These are phyloP conservation scores for Rosa chinensis DNA, from an alignment of 306 rosid species.

Conservation along the genomic window DNA sequence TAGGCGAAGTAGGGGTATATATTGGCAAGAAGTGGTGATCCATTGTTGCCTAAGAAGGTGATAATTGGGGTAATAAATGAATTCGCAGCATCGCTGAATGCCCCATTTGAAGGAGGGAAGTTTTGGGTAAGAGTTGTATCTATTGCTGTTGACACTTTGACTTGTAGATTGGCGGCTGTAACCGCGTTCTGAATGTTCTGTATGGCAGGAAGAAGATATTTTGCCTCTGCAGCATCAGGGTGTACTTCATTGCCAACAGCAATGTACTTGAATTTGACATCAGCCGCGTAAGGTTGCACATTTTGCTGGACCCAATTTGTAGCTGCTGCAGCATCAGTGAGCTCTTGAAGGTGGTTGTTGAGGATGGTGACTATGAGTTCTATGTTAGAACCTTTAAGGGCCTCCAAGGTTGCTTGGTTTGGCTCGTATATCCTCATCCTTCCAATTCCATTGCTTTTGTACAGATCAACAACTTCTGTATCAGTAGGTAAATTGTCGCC, in stretches of 20 bases:
- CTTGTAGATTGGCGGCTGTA: slow-evolving; percentile 38
- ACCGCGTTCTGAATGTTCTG: slow-evolving; percentile 40
- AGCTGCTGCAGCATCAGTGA: slow-evolving; percentile 34
- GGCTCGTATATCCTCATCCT: slow-evolving; percentile 47
- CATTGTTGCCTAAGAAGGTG: slow-evolving; percentile 30
- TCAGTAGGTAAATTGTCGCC: slow-evolving; percentile 36
- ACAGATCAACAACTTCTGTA: slow-evolving; percentile 38
- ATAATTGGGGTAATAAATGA: slow-evolving; percentile 42
- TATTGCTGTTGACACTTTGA: slow-evolving; percentile 63
- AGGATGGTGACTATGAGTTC: slow-evolving; percentile 42
- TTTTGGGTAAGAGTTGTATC: slow-evolving; percentile 17
- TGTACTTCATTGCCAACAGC: slow-evolving; percentile 49
- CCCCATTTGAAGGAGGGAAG: slow-evolving; percentile 46
- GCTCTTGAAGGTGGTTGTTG: slow-evolving; percentile 17
- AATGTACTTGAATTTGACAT: slow-evolving; percentile 45
- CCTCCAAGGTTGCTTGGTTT: slow-evolving; percentile 29
- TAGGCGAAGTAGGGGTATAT: slow-evolving; percentile 56
- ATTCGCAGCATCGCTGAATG: slow-evolving; percentile 24
- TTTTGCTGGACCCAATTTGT: slow-evolving; percentile 36
- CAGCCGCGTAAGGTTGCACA: slow-evolving; percentile 28
- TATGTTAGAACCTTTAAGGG: slow-evolving; percentile 55
- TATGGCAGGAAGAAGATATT: slow-evolving; percentile 32
- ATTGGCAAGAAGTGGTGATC: slow-evolving; percentile 67
- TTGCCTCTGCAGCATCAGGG: slow-evolving; percentile 18
- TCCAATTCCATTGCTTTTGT: slow-evolving; percentile 29